phyloP scores from a whole-genome alignment of 345 rosid species.

The Brassica incana region DNA sequence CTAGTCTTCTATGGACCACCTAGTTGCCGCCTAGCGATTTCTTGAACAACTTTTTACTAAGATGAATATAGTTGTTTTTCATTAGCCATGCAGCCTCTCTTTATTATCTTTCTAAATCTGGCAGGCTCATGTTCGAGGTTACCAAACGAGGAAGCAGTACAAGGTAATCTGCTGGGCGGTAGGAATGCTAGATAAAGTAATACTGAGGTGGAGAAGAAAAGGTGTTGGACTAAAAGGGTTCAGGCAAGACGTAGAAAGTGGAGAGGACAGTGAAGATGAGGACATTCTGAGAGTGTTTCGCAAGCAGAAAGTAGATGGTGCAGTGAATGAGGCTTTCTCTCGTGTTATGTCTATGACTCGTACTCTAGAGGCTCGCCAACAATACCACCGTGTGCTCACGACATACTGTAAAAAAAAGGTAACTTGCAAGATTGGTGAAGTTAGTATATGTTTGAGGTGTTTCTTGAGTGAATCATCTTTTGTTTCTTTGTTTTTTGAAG shows the following conservation, averaged over 20 bases:
- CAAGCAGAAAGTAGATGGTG: slow-evolving; percentile 73
- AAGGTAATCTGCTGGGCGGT: slow-evolving; percentile 93
- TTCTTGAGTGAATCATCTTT: neutral
- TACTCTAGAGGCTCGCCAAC: slow-evolving; percentile 79
- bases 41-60: neutral
- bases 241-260: slow-evolving; percentile 44
- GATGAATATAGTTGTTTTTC: neutral
- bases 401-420: slow-evolving; percentile 77
- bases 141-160: slow-evolving; percentile 82
- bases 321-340: slow-evolving; percentile 75
- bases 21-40: no score
- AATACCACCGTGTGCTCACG: slow-evolving; percentile 81
- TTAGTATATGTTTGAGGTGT: neutral
- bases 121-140: slow-evolving; percentile 95
- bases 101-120: slow-evolving; percentile 21
- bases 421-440: neutral
- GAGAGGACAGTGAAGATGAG: slow-evolving; percentile 61
- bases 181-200: slow-evolving; percentile 76
- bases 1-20: no score
- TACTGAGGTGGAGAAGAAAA: slow-evolving; percentile 89
- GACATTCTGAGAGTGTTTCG: slow-evolving; percentile 87
- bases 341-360: slow-evolving; percentile 81
- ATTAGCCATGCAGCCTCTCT: neutral
- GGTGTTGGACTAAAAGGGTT: slow-evolving; percentile 84
- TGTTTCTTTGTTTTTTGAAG: slow-evolving; percentile 40